A percentile compares a stretch with the other conserved stretches of the same genome.
Evolutionary conservation across 495 filamentous ascomycete species (phyloP).

Genomic region (Lepidopterella palustris): DNA sequence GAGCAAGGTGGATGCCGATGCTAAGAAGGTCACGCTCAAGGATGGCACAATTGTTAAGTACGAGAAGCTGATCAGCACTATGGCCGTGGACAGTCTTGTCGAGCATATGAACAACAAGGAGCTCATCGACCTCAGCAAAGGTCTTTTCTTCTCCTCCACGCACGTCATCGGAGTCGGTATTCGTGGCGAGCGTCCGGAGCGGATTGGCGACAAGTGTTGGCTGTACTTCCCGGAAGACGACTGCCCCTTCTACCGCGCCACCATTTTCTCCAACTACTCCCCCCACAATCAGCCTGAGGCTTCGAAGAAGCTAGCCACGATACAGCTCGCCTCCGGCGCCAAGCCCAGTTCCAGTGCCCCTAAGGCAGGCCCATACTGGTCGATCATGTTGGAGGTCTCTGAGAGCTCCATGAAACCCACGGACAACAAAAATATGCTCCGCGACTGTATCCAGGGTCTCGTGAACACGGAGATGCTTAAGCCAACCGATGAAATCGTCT

Average conservation of each 20-base stretch:
- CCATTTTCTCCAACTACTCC: slow-evolving; percentile 99
- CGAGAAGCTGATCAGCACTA: slow-evolving; percentile 87
- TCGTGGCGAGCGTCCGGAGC: slow-evolving; percentile 84
- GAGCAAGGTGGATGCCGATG: slow-evolving; percentile 72
- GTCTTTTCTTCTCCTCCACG: slow-evolving; percentile 92
- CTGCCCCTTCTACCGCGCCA: slow-evolving; percentile 99
- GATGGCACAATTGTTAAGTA: slow-evolving; percentile 90
- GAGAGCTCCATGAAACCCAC: slow-evolving; percentile 95
- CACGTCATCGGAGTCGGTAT: slow-evolving; percentile 96
- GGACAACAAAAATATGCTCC: slow-evolving; percentile 71
- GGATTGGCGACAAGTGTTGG: slow-evolving; percentile 99
- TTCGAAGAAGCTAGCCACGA: slow-evolving; percentile 77
- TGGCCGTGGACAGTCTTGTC: slow-evolving; percentile 87
- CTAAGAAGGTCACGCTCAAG: slow-evolving; percentile 72
- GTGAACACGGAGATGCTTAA: slow-evolving; percentile 96
- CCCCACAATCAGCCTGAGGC: slow-evolving; percentile 90
- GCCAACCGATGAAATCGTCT: slow-evolving; percentile 88
- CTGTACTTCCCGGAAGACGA: slow-evolving; percentile 99
- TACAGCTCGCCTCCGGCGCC: slow-evolving; percentile 77
- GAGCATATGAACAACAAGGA: slow-evolving; percentile 83
- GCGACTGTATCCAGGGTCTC: slow-evolving; percentile 89
- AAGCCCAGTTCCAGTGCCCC: slow-evolving; percentile 61
- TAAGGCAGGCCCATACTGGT: slow-evolving; percentile 94
- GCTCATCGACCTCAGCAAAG: slow-evolving; percentile 75
- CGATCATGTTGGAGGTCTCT: slow-evolving; percentile 98